Evolutionary conservation across 305 asterid genomes (phyloP).

Genomic region (Fraxinus baroniana): DNA sequence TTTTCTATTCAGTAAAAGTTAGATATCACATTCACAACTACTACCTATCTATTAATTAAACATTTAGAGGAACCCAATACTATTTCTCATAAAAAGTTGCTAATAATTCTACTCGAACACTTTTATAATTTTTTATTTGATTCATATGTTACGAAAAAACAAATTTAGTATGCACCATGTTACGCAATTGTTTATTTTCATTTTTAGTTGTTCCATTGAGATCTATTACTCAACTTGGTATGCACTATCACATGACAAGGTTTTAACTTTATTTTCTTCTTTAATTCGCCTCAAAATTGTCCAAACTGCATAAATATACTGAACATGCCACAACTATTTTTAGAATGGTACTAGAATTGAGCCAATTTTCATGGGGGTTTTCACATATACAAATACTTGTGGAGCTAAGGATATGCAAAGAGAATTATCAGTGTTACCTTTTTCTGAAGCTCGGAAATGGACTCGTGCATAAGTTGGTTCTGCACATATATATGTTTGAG

Average conservation of each 20-base stretch:
- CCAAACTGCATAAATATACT: not conserved
- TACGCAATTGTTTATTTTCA: not conserved
- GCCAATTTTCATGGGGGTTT: not conserved
- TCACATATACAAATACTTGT: not conserved
- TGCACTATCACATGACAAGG: not conserved
- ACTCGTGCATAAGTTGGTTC: conserved; percentile 73
- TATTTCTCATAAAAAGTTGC: not conserved
- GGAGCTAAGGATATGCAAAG: not conserved
- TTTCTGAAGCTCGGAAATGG: conserved; percentile 68
- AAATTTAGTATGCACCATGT: not conserved
- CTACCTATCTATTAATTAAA: not conserved
- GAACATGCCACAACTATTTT: not conserved
- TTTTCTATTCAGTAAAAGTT: not conserved
- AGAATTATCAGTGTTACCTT: conserved; percentile 39
- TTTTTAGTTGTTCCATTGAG: not conserved
- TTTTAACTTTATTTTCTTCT: not conserved
- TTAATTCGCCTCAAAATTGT: not conserved
- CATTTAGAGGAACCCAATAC: not conserved
- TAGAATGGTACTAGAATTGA: not conserved
- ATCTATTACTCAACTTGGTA: not conserved
- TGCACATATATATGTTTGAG: conserved; percentile 28
- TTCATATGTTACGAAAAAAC: not conserved
- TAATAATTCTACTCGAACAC: not conserved
- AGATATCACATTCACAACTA: not conserved
- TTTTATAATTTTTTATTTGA: not conserved